A percentile compares a stretch with the other conserved stretches of the same genome.
These are phyloP conservation scores for Boletus fagicola DNA, from an alignment of 768 basidiomycete species.

Conservation along the genomic window DNA sequence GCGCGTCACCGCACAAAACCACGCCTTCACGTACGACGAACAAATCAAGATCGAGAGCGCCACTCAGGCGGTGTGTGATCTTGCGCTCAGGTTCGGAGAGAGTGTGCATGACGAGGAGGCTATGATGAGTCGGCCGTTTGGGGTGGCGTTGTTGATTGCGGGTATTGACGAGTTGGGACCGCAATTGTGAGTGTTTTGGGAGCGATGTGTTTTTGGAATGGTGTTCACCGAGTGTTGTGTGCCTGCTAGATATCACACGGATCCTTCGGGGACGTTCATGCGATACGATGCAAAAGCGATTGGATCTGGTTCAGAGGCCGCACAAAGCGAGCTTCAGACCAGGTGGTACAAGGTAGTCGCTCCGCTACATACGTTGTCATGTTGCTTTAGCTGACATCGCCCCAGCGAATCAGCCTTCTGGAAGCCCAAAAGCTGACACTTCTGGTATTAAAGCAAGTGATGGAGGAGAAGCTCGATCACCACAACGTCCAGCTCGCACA, in stretches of 20 bases:
- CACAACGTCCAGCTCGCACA: conserved; percentile 98
- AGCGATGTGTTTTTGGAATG: neutral
- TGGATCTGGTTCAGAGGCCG: conserved; percentile 96
- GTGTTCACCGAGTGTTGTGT: conserved; percentile 4
- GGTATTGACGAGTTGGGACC: conserved; percentile 95
- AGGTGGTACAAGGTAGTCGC: conserved; percentile 86
- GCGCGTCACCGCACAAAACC: conserved; percentile 93
- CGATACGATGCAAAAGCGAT: conserved; percentile 98
- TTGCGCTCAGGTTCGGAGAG: conserved; percentile 96
- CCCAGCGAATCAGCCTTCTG: conserved; percentile 85
- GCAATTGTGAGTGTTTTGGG: conserved; percentile 69
- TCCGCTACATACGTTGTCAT: neutral
- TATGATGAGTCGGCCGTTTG: conserved; percentile 99
- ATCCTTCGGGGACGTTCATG: conserved; percentile 97
- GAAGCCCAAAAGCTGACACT: conserved; percentile 88
- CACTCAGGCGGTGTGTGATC: conserved; percentile 97
- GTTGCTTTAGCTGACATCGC: conserved; percentile 9
- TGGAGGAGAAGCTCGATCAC: conserved; percentile 99
- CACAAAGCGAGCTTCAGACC: conserved; percentile 94
- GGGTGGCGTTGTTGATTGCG: conserved; percentile 96
- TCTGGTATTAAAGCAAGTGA: conserved; percentile 94
- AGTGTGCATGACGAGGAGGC: conserved; percentile 99
- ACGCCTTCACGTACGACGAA: conserved; percentile 96
- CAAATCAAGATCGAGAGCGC: conserved; percentile 95
- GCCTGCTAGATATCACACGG: conserved; percentile 84